A percentile compares a stretch with the other conserved stretches of the same genome.
These are phyloP conservation scores for Phytophthora constricta DNA, from an alignment of 352 stramenopile genomes.

Conservation along the genomic window DNA sequence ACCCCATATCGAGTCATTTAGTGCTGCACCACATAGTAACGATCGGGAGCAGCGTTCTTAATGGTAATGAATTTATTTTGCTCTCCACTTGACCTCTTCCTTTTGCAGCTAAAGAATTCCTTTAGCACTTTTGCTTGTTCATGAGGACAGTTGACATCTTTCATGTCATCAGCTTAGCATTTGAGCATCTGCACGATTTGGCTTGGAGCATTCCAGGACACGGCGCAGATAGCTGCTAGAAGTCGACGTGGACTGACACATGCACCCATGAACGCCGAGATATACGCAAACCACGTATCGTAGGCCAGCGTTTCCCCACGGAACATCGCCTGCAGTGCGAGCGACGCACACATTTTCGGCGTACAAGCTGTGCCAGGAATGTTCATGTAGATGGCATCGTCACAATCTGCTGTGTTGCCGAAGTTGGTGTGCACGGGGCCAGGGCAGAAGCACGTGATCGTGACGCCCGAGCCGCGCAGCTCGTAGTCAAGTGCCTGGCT, in stretches of 20 bases:
- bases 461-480: slow-evolving; percentile 61
- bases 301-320: slow-evolving; percentile 51
- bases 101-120: no score
- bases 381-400: slow-evolving; percentile 57
- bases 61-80: neutral
- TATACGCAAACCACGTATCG: slow-evolving; percentile 50
- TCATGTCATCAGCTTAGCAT: slow-evolving; percentile 11
- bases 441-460: slow-evolving; percentile 69
- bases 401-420: slow-evolving; percentile 40
- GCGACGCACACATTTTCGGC: slow-evolving; percentile 48
- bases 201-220: slow-evolving; percentile 39
- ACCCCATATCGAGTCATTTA: no score
- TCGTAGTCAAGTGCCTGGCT: slow-evolving; percentile 79
- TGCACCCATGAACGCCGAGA: slow-evolving; percentile 39
- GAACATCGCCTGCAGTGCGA: slow-evolving; percentile 70
- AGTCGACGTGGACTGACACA: slow-evolving; percentile 48
- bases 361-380: slow-evolving; percentile 39
- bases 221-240: slow-evolving; percentile 43
- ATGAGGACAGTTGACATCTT: no score
- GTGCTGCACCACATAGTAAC: neutral
- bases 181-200: slow-evolving; percentile 37
- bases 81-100: no score
- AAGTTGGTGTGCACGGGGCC: slow-evolving; percentile 77
- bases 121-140: no score
- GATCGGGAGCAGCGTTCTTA: neutral